Evolutionary conservation across 805 yeast species (phyloP), one percentile per base, ranked within the genome.

Genomic region (Candida odintsovae): DNA sequence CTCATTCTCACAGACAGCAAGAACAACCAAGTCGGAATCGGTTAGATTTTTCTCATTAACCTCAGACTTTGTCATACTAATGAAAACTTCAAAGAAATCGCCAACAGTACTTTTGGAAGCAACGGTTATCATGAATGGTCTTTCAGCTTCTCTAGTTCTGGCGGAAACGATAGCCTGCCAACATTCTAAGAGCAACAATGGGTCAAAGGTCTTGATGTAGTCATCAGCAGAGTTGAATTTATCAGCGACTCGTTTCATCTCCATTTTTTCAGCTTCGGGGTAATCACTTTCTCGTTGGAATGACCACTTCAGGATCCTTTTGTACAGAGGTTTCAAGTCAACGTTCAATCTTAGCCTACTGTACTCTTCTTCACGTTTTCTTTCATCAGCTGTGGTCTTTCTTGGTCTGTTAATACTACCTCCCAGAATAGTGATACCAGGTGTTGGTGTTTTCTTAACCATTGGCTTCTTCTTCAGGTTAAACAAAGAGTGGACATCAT

Each of bases 81-180:
- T 85, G 64, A 82, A 86, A 6, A 92, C 84, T 56, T 92, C 98
- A 59, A 84, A 86, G 60, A 92, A 94, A 13, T 86, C 84, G 55
- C 90, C 96, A 15, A 87, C 84, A 1, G 87, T 80, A 2, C 89
- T 77, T 54, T 97, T 76, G 31, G 89, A 86, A 4, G 95, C 97
- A 18, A 90, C 69, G 3, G 78, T 68, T 2, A 90, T 55, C 26
- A 74, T 75, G 61, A 90, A 83, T 0, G 95, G 90, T 6, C 56
- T 65, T 31, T 59, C 58, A 10, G 76, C 76, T 15, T 69, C 67
- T 16, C 86, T 78, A 42, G 78, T 79, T 51, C 85, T 81, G 0
- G 94, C 80, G 5, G 87, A 74, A 53, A 81, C 83, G 23, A 94
- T 77, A 0, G 88, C 85, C 58, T 90, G 96, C 97, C 98, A 95